These are phyloP conservation scores for Solanum virginianum DNA, from an alignment of 257 asterid species.

Conservation along the genomic window DNA sequence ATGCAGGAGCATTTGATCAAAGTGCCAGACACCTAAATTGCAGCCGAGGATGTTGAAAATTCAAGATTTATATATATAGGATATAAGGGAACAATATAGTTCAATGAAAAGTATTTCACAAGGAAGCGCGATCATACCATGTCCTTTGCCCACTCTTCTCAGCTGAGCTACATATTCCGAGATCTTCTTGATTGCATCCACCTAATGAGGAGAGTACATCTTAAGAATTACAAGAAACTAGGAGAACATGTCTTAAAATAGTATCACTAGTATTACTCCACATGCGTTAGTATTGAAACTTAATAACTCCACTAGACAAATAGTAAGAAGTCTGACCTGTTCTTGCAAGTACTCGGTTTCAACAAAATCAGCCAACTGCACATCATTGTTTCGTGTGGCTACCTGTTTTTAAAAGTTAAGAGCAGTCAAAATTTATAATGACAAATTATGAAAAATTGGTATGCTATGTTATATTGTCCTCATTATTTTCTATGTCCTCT, in stretches of 20 bases:
- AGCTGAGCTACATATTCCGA: conserved; percentile 45
- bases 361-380: conserved; percentile 11
- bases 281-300: background rate
- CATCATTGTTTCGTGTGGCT: conserved; percentile 20
- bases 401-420: conserved; percentile 12
- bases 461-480: no score
- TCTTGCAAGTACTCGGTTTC: conserved; percentile 27
- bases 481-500: no score
- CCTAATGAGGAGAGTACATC: conserved; percentile 7
- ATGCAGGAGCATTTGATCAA: conserved; percentile 31
- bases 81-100: background rate
- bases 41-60: background rate
- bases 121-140: conserved; percentile 13
- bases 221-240: background rate
- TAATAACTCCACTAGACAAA: background rate
- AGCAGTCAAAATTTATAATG: background rate
- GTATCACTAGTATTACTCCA: background rate
- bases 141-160: conserved; percentile 46
- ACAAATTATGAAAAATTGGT: background rate
- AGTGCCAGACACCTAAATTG: conserved; percentile 31
- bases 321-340: conserved; percentile 18
- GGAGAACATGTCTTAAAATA: background rate
- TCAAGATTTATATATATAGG: background rate
- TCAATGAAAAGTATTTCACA: background rate
- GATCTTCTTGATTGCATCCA: conserved; percentile 39